These are phyloP conservation scores for Aureobasidium sp. DNA, from an alignment of 2,329 filamentous ascomycete genomes.

Conservation along the genomic window DNA sequence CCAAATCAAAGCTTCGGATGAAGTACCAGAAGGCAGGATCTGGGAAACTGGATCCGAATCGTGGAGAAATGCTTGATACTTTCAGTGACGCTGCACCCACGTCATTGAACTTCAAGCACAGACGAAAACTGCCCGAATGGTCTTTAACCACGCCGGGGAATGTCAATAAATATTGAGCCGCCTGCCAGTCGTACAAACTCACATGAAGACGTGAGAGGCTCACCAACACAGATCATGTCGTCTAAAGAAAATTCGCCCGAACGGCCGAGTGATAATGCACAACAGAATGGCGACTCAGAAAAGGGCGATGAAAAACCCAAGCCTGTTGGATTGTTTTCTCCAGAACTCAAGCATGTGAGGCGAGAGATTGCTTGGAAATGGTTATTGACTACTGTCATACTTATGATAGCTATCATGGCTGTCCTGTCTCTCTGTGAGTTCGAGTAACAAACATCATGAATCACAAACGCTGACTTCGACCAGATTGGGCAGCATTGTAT, in stretches of 20 bases:
- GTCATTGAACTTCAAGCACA: neutral
- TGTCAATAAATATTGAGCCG: slow-evolving; percentile 1
- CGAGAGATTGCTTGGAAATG: slow-evolving; percentile 36
- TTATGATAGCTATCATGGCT: slow-evolving; percentile 50
- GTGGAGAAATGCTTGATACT: neutral
- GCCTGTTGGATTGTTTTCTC: slow-evolving; percentile 43
- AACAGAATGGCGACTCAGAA: slow-evolving; percentile 9
- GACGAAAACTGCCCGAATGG: neutral
- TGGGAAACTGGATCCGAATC: neutral
- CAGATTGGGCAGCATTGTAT: slow-evolving; percentile 52
- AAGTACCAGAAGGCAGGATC: neutral
- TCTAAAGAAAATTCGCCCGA: slow-evolving; percentile 3
- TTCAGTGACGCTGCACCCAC: neutral
- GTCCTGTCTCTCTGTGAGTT: slow-evolving; percentile 44
- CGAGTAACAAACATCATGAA: neutral
- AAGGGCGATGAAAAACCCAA: slow-evolving; percentile 18
- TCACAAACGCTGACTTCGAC: neutral
- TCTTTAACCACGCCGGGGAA: neutral
- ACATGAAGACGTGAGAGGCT: neutral
- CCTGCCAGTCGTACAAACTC: neutral
- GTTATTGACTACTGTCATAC: slow-evolving; percentile 39
- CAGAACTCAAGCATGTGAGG: slow-evolving; percentile 33
- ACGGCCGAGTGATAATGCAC: neutral
- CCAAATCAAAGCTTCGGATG: neutral
- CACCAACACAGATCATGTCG: neutral